Evolutionary conservation across 2,329 filamentous ascomycete genomes (phyloP), one percentile per base, ranked within the genome.

Genomic region (Westerdykella sp.): DNA sequence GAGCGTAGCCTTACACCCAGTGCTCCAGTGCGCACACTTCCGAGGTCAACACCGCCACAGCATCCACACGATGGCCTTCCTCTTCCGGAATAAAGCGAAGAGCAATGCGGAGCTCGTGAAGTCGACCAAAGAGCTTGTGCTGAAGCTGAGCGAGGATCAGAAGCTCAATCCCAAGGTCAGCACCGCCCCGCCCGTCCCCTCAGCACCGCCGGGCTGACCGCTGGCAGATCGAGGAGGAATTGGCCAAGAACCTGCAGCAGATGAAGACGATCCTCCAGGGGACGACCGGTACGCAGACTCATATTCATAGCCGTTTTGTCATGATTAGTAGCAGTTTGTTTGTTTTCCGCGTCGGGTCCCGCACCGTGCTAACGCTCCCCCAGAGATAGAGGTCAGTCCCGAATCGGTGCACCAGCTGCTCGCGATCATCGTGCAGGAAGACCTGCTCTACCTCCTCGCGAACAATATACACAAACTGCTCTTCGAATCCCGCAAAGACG

Each of bases 211-310:
- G 65, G 42, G 57, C 55, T 32, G 46, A 39, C 15, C 22, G 48
- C 42, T 38, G 31, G 40, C 57, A 95, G 89, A 78, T 83, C 49
- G 79, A 81, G 58, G 91, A 97, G 63, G 90, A 96, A 62, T 76
- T 95, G 50, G 84, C 87, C 39, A 87, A 88, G 63, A 83, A 90
- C 55, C 78, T 98, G 50, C 77, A 78, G 41, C 87, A 95, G 67
- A 95, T 97, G 84, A 97, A 97, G 69, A 73, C 89, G 50, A 81
- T 93, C 46, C 80, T 98, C 12, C 91, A 97, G 74, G 93, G 91
- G 53, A 95, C 89, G 47, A 87, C 87, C 69, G 89, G 89, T 94
- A 76, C 46, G 38, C 44, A 34, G 28, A 30, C 39, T 31, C 40
- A 21, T 13, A 46, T 44, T 23, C 39, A 22, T 30, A 28, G 10